These are phyloP conservation scores for Wickerhamomyces strasburgensis DNA, from an alignment of 805 yeast species.

Conservation along the genomic window DNA sequence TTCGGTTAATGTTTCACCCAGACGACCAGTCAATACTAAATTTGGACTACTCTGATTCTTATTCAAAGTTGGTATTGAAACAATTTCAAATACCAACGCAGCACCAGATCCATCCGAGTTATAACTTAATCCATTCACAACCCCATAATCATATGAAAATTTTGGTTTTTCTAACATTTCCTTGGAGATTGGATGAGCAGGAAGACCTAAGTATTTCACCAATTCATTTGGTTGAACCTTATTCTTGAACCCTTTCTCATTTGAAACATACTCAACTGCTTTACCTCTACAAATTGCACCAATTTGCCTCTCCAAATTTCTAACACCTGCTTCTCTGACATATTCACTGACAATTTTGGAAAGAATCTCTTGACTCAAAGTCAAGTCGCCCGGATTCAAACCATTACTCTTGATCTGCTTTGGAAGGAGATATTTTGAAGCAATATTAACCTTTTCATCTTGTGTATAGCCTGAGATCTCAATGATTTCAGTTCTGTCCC, in stretches of 20 bases:
- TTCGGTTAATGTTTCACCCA: constrained; percentile 78
- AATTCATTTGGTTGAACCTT: constrained; percentile 49
- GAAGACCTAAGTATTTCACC: constrained; percentile 65
- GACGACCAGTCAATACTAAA: constrained; percentile 70
- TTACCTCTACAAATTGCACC: constrained; percentile 77
- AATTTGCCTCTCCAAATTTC: constrained; percentile 69
- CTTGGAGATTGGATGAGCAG: constrained; percentile 39
- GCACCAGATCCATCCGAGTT: constrained; percentile 86
- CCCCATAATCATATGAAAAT: constrained; percentile 54
- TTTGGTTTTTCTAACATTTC: constrained; percentile 41
- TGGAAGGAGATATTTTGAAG: constrained; percentile 63
- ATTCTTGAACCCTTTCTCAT: constrained; percentile 10
- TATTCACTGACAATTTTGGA: constrained; percentile 59
- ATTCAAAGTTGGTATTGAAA: constrained; percentile 47
- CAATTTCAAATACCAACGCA: constrained; percentile 71
- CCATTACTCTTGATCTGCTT: constrained; percentile 72
- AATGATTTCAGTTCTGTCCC: constrained; percentile 81
- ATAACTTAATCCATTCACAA: constrained; percentile 85
- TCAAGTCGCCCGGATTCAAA: constrained; percentile 39
- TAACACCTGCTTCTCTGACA: constrained; percentile 83
- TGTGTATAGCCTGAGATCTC: constrained; percentile 76
- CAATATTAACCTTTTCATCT: constrained; percentile 71
- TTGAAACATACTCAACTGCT: constrained; percentile 58
- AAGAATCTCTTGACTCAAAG: constrained; percentile 50
- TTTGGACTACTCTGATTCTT: constrained; percentile 32